phyloP scores from a whole-genome alignment of 73 alveolate genomes.

The Durusdinium trenchii region DNA sequence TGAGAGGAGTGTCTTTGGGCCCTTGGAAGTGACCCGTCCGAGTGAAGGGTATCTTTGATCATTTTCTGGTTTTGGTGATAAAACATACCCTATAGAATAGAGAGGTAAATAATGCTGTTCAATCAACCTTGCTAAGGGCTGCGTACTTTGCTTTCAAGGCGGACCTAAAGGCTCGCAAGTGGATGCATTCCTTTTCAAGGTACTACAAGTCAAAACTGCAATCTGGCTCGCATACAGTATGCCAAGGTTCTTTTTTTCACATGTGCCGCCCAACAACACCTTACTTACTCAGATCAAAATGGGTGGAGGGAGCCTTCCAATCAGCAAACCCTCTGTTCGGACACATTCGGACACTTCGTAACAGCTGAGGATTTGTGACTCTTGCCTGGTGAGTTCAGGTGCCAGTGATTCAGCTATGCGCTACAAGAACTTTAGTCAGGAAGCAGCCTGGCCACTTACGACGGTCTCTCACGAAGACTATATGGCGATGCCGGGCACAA shows the following conservation, averaged over 20 bases:
- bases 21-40: background rate
- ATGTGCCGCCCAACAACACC: background rate
- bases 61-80: too few species aligned
- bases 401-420: background rate
- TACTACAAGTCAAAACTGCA: slow-evolving; percentile 17
- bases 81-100: too few species aligned
- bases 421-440: background rate
- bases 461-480: background rate
- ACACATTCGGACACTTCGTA: background rate
- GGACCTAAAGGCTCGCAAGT: slow-evolving; percentile 11
- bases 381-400: background rate
- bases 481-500: background rate
- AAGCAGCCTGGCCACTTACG: background rate
- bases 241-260: background rate
- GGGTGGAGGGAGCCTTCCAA: background rate
- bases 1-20: background rate
- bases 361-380: background rate
- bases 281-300: background rate
- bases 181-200: background rate
- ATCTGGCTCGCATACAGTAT: background rate
- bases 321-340: background rate
- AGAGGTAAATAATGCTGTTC: background rate
- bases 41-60: background rate
- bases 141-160: background rate
- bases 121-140: background rate